A percentile compares a stretch with the other conserved stretches of the same genome.
Evolutionary conservation across 2,329 filamentous ascomycete genomes (phyloP).

Genomic region (Chaetoscypha palmicola): DNA sequence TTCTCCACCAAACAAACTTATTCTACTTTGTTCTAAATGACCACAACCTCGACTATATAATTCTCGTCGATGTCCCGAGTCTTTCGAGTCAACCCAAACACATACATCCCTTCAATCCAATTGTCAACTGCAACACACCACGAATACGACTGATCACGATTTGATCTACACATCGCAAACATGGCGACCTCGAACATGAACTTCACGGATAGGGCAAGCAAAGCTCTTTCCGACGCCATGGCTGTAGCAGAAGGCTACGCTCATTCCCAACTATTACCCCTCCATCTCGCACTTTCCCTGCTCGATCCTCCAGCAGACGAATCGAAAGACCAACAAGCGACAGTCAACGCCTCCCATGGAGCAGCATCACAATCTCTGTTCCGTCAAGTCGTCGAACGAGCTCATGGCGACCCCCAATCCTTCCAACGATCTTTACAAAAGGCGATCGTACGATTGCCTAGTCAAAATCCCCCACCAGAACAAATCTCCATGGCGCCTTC

Average conservation of each 20-base stretch:
- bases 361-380: conserved; percentile 67
- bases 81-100: not conserved
- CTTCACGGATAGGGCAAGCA: conserved; percentile 88
- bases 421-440: conserved; percentile 90
- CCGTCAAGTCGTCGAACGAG: conserved; percentile 87
- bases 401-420: conserved; percentile 84
- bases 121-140: not conserved
- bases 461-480: conserved; percentile 91
- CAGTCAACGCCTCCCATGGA: conserved; percentile 56
- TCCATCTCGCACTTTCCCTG: conserved; percentile 81
- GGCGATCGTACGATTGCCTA: conserved; percentile 79
- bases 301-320: conserved; percentile 68
- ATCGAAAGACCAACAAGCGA: conserved; percentile 72
- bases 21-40: no score
- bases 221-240: conserved; percentile 85
- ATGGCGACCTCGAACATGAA: conserved; percentile 71
- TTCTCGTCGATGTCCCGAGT: no score
- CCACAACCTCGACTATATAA: no score
- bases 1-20: no score
- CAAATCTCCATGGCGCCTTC: conserved; percentile 73
- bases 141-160: conserved; percentile 19
- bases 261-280: conserved; percentile 82
- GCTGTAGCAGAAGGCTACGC: conserved; percentile 80
- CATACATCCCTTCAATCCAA: not conserved
- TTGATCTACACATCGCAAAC: conserved; percentile 29